Evolutionary conservation across 1,139 yeast species (phyloP), one percentile per base, ranked within the genome.

Genomic region (Blastobotrys elegans): DNA sequence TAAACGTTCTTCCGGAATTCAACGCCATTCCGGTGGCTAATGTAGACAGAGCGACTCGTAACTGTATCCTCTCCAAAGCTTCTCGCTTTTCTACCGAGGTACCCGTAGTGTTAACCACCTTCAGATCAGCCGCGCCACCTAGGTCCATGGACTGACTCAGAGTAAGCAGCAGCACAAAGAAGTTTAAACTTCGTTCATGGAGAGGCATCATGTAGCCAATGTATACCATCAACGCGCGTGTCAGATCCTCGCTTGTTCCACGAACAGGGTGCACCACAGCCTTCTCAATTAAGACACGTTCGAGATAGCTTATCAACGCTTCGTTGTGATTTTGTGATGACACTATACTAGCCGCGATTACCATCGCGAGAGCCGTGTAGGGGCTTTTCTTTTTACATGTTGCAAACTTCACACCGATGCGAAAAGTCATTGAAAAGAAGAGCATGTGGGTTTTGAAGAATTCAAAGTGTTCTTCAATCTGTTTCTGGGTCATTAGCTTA

Each of bases 261-360:
- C 69, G 20, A 75, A 66, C 40, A 5, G 36, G 6, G 18, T n/a
- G 18, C 16, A 17, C 18, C 16, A 70, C 68, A 5, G 76, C 70
- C 36, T 66, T 64, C 49, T 75, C 70, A 1, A 79, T 72, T 27
- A 78, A 56, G 50, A 70, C 69, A 13, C 72, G 66, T 53, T 76
- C 79, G 24, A 78, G 54, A 59, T 75, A 76, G 51, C 39, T 35
- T 8, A 36, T 26, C 33, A 42, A 20, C 16, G 24, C 26, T 6
- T 29, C 33, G 2, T 32, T 18, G 16, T 27, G 14, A 4, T 21
- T 31, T 10, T 7, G 31, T n/a, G 29, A 24, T 11, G 42, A 39
- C 10, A n/a, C 16, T 10, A 35, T 35, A 27, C 39, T 39, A 7
- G 42, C 45, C 4, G 40, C 17, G 16, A 35, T 35, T 2, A 42